Evolutionary conservation across 306 rosid genomes (phyloP), one percentile per base, ranked within the genome.

Genomic region (Vigna unguiculata): DNA sequence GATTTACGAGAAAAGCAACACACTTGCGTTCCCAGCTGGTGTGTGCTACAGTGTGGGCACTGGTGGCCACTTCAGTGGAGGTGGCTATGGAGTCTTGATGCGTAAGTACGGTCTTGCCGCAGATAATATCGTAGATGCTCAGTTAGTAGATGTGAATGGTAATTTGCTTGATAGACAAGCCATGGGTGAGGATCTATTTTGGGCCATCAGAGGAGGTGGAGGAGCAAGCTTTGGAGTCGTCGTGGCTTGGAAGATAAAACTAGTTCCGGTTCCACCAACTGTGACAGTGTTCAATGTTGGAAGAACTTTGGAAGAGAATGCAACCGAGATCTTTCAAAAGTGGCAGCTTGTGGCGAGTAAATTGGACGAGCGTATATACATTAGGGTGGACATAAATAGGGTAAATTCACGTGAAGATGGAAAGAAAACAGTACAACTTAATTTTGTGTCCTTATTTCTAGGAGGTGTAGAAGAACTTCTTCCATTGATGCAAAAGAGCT

Each of bases 221-320:
- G 91, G 87, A 17, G 86, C 85, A 3, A 86, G 88, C 60, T 91
- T 89, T 48, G 92, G 97, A 13, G 91, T 91, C 6, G 63, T 89
- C 2, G 17, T 86, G 2, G 67, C 92, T 1, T 91, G 86, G 85
- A 87, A 79, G 22, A 21, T 91, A 2, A 67, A 65, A 54, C 43
- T 89, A 52, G 91, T 91, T 41, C 69, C 81, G 0, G 88, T 89
- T 25, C 94, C 97, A 9, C 68, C 81, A 36, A 86, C 21, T 1
- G 91, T 91, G 7, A 83, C 91, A 0, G 74, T 82, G 3, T 91
- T 91, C 60, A 57, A 68, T 2, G 78, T 86, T 7, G 57, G 68
- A 9, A 80, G 69, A 20, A 66, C 78, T 14, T 82, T 46, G 57
- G 97, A 87, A 11, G 80, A 85, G 25, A 72, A 52, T 15, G 80